A percentile compares a stretch with the other conserved stretches of the same genome.
Evolutionary conservation across 306 rosid species (phyloP).

Genomic region (Lupinus albus): DNA sequence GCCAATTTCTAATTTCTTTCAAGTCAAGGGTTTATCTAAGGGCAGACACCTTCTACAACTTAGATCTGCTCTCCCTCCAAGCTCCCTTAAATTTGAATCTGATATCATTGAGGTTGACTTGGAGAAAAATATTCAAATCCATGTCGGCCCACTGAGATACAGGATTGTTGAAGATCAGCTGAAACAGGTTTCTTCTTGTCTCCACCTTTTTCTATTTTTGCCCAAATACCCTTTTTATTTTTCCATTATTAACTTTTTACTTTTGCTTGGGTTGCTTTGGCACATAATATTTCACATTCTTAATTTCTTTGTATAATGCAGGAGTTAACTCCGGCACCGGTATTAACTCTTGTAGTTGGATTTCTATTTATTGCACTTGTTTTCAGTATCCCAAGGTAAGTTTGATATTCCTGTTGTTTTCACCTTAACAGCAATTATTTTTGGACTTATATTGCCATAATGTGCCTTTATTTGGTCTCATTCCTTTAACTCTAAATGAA

Average conservation of each 20-base stretch:
- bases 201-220: conserved; percentile 12
- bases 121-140: conserved; percentile 70
- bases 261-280: conserved; percentile 6
- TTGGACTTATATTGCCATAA: conserved; percentile 6
- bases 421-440: conserved; percentile 25
- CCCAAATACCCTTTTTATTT: conserved; percentile 16
- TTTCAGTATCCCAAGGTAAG: conserved; percentile 80
- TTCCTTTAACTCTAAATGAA: conserved; percentile 36
- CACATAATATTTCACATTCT: conserved; percentile 18
- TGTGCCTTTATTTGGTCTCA: conserved; percentile 22
- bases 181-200: conserved; percentile 69
- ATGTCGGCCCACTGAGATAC: conserved; percentile 87
- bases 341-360: conserved; percentile 80
- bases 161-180: conserved; percentile 62
- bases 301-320: conserved; percentile 41
- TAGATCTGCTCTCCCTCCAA: conserved; percentile 63
- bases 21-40: conserved; percentile 83
- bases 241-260: neutral
- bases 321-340: conserved; percentile 95
- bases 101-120: conserved; percentile 81
- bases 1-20: conserved; percentile 93
- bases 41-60: conserved; percentile 85
- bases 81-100: conserved; percentile 79
- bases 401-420: conserved; percentile 20
- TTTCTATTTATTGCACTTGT: conserved; percentile 70